These are phyloP conservation scores for Neospora caninum DNA, from an alignment of 169 alveolate species.

Conservation along the genomic window DNA sequence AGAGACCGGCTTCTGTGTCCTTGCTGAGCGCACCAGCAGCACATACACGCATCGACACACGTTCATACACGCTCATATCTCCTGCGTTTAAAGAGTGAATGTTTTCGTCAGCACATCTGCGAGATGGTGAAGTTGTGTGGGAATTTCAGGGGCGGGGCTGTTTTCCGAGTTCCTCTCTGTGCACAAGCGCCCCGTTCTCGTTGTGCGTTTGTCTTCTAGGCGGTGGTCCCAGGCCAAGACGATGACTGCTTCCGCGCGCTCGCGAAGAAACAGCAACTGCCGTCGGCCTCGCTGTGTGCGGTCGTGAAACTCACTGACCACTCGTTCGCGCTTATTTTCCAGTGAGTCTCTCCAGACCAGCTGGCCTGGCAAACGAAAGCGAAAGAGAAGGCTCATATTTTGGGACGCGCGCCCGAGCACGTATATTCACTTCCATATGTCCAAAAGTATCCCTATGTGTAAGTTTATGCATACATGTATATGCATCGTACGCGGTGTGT, in stretches of 20 bases:
- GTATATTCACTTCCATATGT: not conserved
- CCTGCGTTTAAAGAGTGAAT: too few species aligned
- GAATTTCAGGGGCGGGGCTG: too few species aligned
- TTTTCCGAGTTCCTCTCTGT: too few species aligned
- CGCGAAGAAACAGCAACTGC: conserved; percentile 18
- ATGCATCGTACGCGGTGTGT: not conserved
- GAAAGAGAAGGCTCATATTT: not conserved
- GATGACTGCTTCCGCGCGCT: not conserved
- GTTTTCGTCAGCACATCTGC: too few species aligned
- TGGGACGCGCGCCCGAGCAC: not conserved
- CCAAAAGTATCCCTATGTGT: not conserved
- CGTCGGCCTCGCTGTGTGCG: conserved; percentile 11
- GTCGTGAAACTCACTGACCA: conserved; percentile 27
- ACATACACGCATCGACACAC: too few species aligned
- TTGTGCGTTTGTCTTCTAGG: not conserved
- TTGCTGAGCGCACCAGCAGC: too few species aligned
- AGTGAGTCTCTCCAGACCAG: not conserved
- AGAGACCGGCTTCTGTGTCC: too few species aligned
- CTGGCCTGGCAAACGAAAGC: not conserved
- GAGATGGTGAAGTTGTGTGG: too few species aligned
- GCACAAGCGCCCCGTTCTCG: too few species aligned
- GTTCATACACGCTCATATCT: too few species aligned
- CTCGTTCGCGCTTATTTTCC: not conserved
- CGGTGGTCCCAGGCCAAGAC: conserved; percentile 2
- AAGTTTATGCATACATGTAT: not conserved